A percentile compares a stretch with the other conserved stretches of the same genome.
Conservation (phyloP, 2,329 filamentous ascomycete species). For the Stagonosporopsis chrysanthemi region DNA sequence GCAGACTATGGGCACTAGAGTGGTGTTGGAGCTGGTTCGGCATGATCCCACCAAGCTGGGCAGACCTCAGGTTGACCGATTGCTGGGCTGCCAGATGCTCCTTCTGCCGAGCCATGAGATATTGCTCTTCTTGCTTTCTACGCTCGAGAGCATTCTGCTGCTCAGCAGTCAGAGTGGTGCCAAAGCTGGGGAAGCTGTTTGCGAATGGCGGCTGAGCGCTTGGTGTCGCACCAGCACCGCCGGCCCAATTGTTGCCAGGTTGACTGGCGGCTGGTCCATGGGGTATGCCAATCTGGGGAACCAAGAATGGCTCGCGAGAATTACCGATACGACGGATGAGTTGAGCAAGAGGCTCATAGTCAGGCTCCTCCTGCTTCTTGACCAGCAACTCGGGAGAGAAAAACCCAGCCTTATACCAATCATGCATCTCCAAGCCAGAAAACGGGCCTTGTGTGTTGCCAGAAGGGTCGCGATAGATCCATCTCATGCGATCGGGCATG, state of each 20-base stretch:
- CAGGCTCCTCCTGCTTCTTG: slow-evolving; percentile 90
- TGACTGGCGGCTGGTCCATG: slow-evolving; percentile 75
- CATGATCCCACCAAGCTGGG: slow-evolving; percentile 63
- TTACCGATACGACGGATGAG: slow-evolving; percentile 96
- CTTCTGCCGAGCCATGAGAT: slow-evolving; percentile 93
- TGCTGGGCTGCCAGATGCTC: slow-evolving; percentile 91
- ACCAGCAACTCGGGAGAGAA: slow-evolving; percentile 94
- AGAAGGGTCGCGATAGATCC: slow-evolving; percentile 97
- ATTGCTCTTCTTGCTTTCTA: slow-evolving; percentile 97
- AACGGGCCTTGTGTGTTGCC: slow-evolving; percentile 92
- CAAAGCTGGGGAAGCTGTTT: slow-evolving; percentile 93
- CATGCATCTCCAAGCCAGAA: slow-evolving; percentile 97
- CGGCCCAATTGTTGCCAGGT: slow-evolving; percentile 55
- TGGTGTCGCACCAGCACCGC: slow-evolving; percentile 49
- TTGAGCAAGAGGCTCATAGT: slow-evolving; percentile 94
- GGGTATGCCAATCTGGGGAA: slow-evolving; percentile 93
- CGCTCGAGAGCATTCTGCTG: slow-evolving; percentile 97
- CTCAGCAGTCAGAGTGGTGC: slow-evolving; percentile 93
- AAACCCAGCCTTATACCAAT: slow-evolving; percentile 99
- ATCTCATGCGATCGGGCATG: slow-evolving; percentile 98
- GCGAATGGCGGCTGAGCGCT: slow-evolving; percentile 80
- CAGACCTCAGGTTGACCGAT: slow-evolving; percentile 74
- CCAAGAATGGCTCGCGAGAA: slow-evolving; percentile 94
- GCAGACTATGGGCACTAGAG: slow-evolving; percentile 91
- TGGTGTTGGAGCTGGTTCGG: slow-evolving; percentile 83